A percentile compares a stretch with the other conserved stretches of the same genome.
Evolutionary conservation across 441 rosid species (phyloP).

Genomic region (Populus hybrid): DNA sequence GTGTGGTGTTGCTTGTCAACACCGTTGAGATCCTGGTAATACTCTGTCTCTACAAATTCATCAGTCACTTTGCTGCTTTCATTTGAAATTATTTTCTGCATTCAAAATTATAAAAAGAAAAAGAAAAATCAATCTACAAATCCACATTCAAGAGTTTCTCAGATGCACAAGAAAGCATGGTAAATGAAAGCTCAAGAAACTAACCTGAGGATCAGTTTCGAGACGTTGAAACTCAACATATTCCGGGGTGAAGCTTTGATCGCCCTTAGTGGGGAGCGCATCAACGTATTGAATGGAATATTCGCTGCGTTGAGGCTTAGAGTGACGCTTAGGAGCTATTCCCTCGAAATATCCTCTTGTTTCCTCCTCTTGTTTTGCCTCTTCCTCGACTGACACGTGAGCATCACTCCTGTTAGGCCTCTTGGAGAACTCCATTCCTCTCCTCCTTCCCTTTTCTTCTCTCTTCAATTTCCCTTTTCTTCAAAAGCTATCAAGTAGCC

Average conservation of each 20-base stretch:
- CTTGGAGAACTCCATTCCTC: conserved; percentile 28
- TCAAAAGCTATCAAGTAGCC: background rate
- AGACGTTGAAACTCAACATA: conserved; percentile 43
- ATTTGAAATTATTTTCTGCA: conserved; percentile 35
- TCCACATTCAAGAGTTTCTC: background rate
- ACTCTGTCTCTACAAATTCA: conserved; percentile 62
- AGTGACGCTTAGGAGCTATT: conserved; percentile 52
- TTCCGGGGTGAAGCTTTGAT: conserved; percentile 31
- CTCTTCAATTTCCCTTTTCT: no score
- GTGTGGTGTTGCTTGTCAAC: conserved; percentile 63
- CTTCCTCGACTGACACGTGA: conserved; percentile 49
- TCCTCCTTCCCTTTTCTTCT: background rate
- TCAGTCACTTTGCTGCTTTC: conserved; percentile 35
- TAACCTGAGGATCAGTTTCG: conserved; percentile 30
- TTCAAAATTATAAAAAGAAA: background rate
- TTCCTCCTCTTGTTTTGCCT: conserved; percentile 35
- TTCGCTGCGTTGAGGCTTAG: conserved; percentile 68
- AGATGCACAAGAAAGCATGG: background rate
- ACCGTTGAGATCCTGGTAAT: conserved; percentile 56
- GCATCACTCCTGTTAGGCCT: conserved; percentile 56
- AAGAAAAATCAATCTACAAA: background rate
- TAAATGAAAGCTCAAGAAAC: background rate
- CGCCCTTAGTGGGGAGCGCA: background rate
- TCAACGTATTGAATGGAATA: conserved; percentile 47
- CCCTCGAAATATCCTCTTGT: conserved; percentile 47